Conservation (phyloP, 257 asterid genomes). For the Nicotiana obtusifolia region DNA sequence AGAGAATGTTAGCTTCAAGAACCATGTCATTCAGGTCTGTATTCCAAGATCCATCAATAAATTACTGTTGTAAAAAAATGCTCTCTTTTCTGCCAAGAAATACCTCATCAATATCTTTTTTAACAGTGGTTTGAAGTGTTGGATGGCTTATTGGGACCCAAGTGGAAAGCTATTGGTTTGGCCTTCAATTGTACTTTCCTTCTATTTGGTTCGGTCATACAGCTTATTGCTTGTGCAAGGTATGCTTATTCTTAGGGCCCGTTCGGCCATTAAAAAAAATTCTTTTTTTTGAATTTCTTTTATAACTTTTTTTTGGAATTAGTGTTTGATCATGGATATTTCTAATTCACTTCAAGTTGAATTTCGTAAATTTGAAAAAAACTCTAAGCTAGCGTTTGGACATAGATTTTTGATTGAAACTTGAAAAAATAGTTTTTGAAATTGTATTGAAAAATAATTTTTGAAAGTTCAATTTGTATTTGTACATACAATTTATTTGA, state of each 20-base stretch:
- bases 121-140: conserved; percentile 84
- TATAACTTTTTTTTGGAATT: too few species aligned
- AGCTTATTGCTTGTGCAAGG: conserved; percentile 94
- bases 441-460: too few species aligned
- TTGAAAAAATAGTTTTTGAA: too few species aligned
- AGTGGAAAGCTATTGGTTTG: conserved; percentile 75
- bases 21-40: conserved; percentile 78
- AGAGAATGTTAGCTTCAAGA: conserved; percentile 74
- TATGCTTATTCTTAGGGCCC: not conserved
- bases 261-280: too few species aligned
- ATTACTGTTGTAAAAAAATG: not conserved
- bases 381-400: too few species aligned
- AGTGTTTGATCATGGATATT: too few species aligned
- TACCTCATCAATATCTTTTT: not conserved
- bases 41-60: not conserved
- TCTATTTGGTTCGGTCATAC: conserved; percentile 73
- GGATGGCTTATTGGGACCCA: conserved; percentile 82
- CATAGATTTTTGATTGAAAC: too few species aligned
- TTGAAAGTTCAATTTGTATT: too few species aligned
- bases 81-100: not conserved
- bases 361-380: too few species aligned
- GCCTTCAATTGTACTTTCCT: conserved; percentile 88
- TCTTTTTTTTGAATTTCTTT: too few species aligned
- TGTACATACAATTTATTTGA: too few species aligned
- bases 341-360: too few species aligned